These are phyloP conservation scores for Cadophora sp. DNA, from an alignment of 2,329 filamentous ascomycete genomes.

Conservation along the genomic window DNA sequence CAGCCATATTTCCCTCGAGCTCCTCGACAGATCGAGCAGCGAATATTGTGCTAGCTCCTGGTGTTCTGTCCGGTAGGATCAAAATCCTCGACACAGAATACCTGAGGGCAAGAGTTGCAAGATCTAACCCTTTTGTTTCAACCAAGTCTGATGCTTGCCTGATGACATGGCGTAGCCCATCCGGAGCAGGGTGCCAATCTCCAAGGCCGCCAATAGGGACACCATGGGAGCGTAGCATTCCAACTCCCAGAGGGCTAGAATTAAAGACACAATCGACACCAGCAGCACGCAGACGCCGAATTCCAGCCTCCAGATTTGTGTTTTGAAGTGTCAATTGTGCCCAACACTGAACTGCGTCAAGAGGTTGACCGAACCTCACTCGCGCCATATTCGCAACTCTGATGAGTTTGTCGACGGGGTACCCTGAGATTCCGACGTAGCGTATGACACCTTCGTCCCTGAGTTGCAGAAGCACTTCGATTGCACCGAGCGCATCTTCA, in stretches of 20 bases:
- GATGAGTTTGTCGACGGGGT: background rate
- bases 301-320: background rate
- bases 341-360: background rate
- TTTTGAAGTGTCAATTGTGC: constrained; percentile 2
- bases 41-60: no score
- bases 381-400: background rate
- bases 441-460: background rate
- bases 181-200: constrained; percentile 1
- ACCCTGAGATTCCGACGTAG: constrained; percentile 1
- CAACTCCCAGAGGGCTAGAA: constrained; percentile 1
- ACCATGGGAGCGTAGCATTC: background rate
- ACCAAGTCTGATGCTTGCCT: constrained; percentile 1
- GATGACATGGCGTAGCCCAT: background rate
- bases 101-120: background rate
- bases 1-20: no score
- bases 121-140: background rate
- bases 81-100: background rate
- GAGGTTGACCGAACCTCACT: background rate
- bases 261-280: background rate
- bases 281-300: background rate
- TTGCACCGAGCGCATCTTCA: background rate
- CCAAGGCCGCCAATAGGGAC: constrained; percentile 1
- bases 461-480: constrained; percentile 1
- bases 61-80: no score
- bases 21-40: no score